Evolutionary conservation across 129 eudicot genomes (phyloP), one percentile per base, ranked within the genome.

Genomic region (Escallonia rubra): DNA sequence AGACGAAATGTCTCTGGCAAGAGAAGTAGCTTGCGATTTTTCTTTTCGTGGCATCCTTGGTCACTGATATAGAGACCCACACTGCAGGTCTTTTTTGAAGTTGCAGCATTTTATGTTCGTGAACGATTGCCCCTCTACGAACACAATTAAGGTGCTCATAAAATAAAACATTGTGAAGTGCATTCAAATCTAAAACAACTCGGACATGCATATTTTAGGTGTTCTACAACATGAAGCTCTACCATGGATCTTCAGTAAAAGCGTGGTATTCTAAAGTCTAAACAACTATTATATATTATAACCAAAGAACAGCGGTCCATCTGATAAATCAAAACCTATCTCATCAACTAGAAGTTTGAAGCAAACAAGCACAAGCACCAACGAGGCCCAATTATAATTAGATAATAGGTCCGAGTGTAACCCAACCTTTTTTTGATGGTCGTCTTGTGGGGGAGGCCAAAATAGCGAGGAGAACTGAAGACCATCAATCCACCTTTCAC

Each of bases 371-470:
- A 10, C 43, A 58, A 8, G 23, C 70, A 66, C 50, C 41, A 50
- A 52, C 42, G 50, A 11, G 39, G 7, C 6, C 34, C 9, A 9
- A 72, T 48, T 16, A 38, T 23, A 16, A 50, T 16, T 54, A 44
- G 3, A 7, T 52, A 54, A 53, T 10, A 23, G 42, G 8, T 43
- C 34, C 43, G 3, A 4, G 6, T 52, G 11, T 41, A 46, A 41
- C 8, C 65, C 14, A 66, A 92, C 98, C 98, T 88, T 92, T 55
- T 85, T 73, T 66, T 92, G 98, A 43, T 70, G 87, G 14, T 61
- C 66, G 74, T 88, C 98, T 64, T 81, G 86, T 56, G 98, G 96
- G 14, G 98, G 87, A 45, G 87, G 98, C 96, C 96, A 92, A 79
- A 88, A 92, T 73, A 92, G 50, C 45, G 98, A 92, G 13, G 98